A percentile compares a stretch with the other conserved stretches of the same genome.
These are phyloP conservation scores for Crucibulum laeve DNA, from an alignment of 768 basidiomycete genomes.

Conservation along the genomic window DNA sequence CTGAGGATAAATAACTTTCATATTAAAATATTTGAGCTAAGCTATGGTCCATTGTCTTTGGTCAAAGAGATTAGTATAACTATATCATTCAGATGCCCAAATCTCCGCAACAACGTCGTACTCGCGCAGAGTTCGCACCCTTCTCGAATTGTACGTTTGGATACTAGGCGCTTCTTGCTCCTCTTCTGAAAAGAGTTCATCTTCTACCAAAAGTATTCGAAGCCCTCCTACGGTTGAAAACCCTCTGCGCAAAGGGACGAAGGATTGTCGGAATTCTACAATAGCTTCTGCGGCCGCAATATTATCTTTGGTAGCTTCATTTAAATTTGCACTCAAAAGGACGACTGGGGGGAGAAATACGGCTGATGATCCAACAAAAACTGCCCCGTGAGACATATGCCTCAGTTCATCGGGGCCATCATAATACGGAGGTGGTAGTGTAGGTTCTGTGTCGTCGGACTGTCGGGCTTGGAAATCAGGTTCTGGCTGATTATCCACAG, in stretches of 20 bases:
- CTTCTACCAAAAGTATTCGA: slow-evolving; percentile 61
- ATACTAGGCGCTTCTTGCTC: slow-evolving; percentile 13
- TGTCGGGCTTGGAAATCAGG: slow-evolving; percentile 7
- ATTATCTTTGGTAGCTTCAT: slow-evolving; percentile 11
- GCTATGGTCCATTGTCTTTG: no score
- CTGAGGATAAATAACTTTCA: not conserved
- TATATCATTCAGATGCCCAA: slow-evolving; percentile 43
- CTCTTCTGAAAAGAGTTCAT: slow-evolving; percentile 37
- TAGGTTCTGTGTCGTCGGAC: slow-evolving; percentile 8
- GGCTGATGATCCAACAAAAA: slow-evolving; percentile 49
- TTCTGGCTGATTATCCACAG: slow-evolving; percentile 9
- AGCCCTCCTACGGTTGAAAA: slow-evolving; percentile 66
- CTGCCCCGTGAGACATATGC: slow-evolving; percentile 23
- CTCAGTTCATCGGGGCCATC: slow-evolving; percentile 32
- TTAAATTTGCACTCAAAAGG: slow-evolving; percentile 14
- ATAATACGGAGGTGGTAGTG: slow-evolving; percentile 44
- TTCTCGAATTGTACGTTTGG: slow-evolving; percentile 18
- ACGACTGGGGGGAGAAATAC: slow-evolving; percentile 40
- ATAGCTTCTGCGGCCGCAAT: slow-evolving; percentile 29
- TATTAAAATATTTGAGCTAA: no score
- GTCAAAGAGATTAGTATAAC: no score
- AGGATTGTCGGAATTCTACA: slow-evolving; percentile 63
- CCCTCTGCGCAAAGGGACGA: slow-evolving; percentile 53
- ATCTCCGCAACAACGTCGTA: slow-evolving; percentile 70
- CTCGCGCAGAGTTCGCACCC: slow-evolving; percentile 56